Evolutionary conservation across 208 protist genomes (phyloP).

Genomic region (Trypanosoma grayi): DNA sequence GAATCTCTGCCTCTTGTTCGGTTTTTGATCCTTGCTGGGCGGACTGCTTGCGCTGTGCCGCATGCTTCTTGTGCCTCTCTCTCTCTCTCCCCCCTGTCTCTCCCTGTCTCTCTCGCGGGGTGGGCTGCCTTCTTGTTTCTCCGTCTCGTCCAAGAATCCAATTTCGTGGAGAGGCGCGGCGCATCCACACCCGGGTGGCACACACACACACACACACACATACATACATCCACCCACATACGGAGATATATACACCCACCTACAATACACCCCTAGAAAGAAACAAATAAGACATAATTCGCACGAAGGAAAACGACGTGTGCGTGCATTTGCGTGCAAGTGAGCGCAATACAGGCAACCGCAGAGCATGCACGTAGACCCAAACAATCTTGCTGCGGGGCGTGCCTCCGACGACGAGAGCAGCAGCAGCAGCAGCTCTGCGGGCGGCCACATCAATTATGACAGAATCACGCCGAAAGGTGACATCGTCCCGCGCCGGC

Average conservation of each 20-base stretch:
- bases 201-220: slow-evolving; percentile 4
- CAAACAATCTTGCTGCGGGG: not conserved
- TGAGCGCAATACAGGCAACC: not conserved
- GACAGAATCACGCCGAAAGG: not conserved
- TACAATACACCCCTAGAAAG: too few species aligned
- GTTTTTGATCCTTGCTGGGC: too few species aligned
- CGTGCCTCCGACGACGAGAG: not conserved
- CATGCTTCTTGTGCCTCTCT: too few species aligned
- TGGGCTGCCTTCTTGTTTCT: too few species aligned
- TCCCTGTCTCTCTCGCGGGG: too few species aligned
- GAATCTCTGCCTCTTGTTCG: too few species aligned
- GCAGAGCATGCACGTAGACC: slow-evolving; percentile 18
- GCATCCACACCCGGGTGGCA: not conserved
- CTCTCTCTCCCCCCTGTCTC: too few species aligned
- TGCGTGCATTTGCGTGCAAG: too few species aligned
- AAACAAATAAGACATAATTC: not conserved
- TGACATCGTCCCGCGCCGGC: not conserved
- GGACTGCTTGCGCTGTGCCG: too few species aligned
- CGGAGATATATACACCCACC: too few species aligned
- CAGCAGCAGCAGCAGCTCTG: not conserved
- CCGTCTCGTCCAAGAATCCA: not conserved
- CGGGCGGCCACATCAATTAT: not conserved
- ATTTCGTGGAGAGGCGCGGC: not conserved
- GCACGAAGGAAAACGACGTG: not conserved
- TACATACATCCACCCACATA: too few species aligned